Conservation (phyloP, 2,329 filamentous ascomycete species). For the Pseudogymnoascus sp. region DNA sequence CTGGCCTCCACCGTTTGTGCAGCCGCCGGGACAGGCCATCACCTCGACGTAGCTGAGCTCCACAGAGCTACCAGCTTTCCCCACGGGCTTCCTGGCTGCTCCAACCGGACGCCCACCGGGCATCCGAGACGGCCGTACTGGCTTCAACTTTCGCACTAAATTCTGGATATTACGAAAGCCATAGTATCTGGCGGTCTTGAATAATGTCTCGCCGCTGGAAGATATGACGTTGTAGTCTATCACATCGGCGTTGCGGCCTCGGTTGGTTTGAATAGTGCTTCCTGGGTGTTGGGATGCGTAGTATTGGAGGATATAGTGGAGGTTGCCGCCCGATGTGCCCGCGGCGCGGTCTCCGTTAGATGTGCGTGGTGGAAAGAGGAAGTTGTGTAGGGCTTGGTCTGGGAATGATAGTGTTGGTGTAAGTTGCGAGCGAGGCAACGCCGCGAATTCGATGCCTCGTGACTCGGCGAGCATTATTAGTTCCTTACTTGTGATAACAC, state of each 20-base stretch:
- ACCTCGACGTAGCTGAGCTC: constrained; percentile 95
- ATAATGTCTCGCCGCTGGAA: constrained; percentile 49
- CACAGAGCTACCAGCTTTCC: constrained; percentile 39
- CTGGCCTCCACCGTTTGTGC: constrained; percentile 95
- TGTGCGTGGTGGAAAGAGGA: constrained; percentile 59
- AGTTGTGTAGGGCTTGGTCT: constrained; percentile 60
- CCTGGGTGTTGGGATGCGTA: constrained; percentile 65
- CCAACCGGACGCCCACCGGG: constrained; percentile 63
- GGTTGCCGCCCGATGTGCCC: constrained; percentile 81
- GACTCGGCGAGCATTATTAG: constrained; percentile 82
- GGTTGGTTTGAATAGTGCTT: constrained; percentile 61
- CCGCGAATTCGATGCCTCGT: constrained; percentile 69
- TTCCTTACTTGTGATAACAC: constrained; percentile 95
- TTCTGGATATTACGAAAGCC: constrained; percentile 99
- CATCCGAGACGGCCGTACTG: constrained; percentile 68
- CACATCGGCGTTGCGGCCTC: constrained; percentile 85
- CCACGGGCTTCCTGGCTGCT: constrained; percentile 46
- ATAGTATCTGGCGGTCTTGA: constrained; percentile 86
- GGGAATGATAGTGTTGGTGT: constrained; percentile 57
- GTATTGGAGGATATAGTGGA: constrained; percentile 74
- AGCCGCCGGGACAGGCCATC: constrained; percentile 98
- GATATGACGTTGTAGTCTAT: constrained; percentile 70
- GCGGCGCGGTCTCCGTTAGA: constrained; percentile 44
- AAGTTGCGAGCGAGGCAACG: constrained; percentile 54
- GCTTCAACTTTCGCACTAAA: constrained; percentile 84